Conservation (phyloP, 2,329 filamentous ascomycete genomes). For the Colletotrichum eleusines region DNA sequence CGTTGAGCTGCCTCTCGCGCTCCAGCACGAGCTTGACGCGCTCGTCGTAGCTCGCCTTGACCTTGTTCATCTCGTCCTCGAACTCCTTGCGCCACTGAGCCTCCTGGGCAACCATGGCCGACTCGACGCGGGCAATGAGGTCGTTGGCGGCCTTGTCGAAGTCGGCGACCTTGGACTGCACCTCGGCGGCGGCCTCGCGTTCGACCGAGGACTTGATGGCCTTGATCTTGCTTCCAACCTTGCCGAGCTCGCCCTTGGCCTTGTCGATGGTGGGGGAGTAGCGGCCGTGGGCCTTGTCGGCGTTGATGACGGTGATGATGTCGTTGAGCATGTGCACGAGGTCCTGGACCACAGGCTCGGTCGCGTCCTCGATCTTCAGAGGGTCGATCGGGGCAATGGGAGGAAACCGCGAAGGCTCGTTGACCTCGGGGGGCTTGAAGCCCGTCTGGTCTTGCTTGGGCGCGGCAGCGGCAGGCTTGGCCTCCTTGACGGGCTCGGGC, state of each 20-base stretch:
- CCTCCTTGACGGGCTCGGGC: conserved; percentile 50
- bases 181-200: conserved; percentile 79
- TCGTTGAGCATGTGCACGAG: conserved; percentile 96
- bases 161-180: conserved; percentile 77
- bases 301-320: conserved; percentile 92
- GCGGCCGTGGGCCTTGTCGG: conserved; percentile 81
- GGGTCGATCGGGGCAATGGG: conserved; percentile 81
- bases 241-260: conserved; percentile 85
- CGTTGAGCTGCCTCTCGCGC: conserved; percentile 81
- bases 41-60: conserved; percentile 82
- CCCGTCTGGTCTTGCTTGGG: conserved; percentile 48
- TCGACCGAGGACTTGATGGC: conserved; percentile 77
- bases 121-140: conserved; percentile 88
- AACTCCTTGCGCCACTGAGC: conserved; percentile 88
- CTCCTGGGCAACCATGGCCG: conserved; percentile 84
- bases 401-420: conserved; percentile 73
- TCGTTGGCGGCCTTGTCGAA: conserved; percentile 91
- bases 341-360: conserved; percentile 91
- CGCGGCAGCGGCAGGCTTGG: conserved; percentile 42
- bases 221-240: conserved; percentile 83
- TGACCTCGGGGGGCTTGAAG: conserved; percentile 71
- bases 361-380: conserved; percentile 78
- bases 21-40: conserved; percentile 84
- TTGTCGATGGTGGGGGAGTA: conserved; percentile 84
- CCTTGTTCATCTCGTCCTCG: conserved; percentile 83